These are phyloP conservation scores for Ramichloridium luteum DNA, from an alignment of 2,329 filamentous ascomycete genomes.

Conservation along the genomic window DNA sequence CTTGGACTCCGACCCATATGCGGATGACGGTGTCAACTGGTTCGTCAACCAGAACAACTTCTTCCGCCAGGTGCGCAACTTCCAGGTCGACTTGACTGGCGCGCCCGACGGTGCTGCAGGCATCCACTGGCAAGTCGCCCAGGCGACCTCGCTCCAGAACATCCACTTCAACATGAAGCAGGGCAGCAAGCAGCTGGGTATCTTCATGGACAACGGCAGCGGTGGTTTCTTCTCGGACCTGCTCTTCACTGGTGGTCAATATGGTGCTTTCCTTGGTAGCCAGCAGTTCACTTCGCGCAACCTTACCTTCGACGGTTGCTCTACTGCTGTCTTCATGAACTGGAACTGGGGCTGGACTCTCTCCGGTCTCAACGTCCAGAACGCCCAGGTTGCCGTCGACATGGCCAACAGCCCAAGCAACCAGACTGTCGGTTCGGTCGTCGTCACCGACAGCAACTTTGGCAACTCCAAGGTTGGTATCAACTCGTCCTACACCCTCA, in stretches of 20 bases:
- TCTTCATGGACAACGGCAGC: conserved; percentile 26
- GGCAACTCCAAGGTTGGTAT: conserved; percentile 65
- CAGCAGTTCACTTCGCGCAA: conserved; percentile 50
- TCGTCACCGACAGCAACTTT: conserved; percentile 71
- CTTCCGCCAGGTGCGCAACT: conserved; percentile 43
- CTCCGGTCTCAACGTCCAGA: conserved; percentile 34
- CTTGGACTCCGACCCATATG: conserved; percentile 80
- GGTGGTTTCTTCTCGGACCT: conserved; percentile 44
- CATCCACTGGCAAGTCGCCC: conserved; percentile 44
- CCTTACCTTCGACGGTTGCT: conserved; percentile 37
- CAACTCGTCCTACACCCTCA: conserved; percentile 59
- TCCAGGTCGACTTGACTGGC: conserved; percentile 37
- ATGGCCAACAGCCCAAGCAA: conserved; percentile 34
- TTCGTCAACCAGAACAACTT: conserved; percentile 45
- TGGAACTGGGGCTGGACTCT: conserved; percentile 44
- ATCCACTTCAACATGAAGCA: conserved; percentile 45
- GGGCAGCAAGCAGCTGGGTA: conserved; percentile 35
- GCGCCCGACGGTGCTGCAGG: conserved; percentile 25
- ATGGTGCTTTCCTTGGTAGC: conserved; percentile 49
- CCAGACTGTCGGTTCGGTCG: conserved; percentile 62
- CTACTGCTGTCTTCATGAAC: conserved; percentile 41
- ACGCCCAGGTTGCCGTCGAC: conserved; percentile 36
- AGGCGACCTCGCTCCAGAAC: conserved; percentile 50
- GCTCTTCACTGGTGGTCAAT: conserved; percentile 47
- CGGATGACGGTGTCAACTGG: conserved; percentile 39